Evolutionary conservation across 192 early-diverging fungal species (phyloP).

Genomic region (Coemansia asiatica): DNA sequence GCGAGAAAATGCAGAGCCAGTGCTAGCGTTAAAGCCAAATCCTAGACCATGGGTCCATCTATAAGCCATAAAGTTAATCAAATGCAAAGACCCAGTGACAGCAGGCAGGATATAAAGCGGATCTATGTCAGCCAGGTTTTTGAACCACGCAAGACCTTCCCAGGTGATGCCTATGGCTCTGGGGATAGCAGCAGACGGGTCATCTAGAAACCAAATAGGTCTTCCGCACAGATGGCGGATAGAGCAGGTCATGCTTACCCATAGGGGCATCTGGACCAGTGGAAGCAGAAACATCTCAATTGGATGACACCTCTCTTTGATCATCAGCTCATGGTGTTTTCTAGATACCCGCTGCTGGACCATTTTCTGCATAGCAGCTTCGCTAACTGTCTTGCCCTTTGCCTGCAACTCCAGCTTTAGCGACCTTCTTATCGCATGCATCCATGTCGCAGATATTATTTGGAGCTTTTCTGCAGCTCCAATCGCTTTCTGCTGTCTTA

Average conservation of each 20-base stretch:
- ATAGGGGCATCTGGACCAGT: slow-evolving; percentile 43
- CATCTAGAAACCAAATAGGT: slow-evolving; percentile 6
- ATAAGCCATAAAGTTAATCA: slow-evolving; percentile 22
- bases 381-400: slow-evolving; percentile 2
- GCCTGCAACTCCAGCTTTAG: slow-evolving; percentile 9
- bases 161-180: slow-evolving; percentile 26
- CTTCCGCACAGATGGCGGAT: slow-evolving; percentile 39
- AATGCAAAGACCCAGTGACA: not conserved
- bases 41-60: not conserved
- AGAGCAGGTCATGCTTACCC: slow-evolving; percentile 34
- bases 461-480: slow-evolving; percentile 6
- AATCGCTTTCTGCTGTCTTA: slow-evolving; percentile 36
- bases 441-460: slow-evolving; percentile 14
- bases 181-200: not conserved
- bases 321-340: slow-evolving; percentile 35
- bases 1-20: slow-evolving; percentile 5
- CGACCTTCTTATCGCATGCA: slow-evolving; percentile 8
- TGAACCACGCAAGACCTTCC: slow-evolving; percentile 48
- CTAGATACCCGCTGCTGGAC: slow-evolving; percentile 4
- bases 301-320: slow-evolving; percentile 44
- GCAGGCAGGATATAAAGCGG: slow-evolving; percentile 21
- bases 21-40: not conserved
- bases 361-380: slow-evolving; percentile 9
- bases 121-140: slow-evolving; percentile 21
- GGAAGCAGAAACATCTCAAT: slow-evolving; percentile 23